Evolutionary conservation across 345 rosid species (phyloP), one percentile per base, ranked within the genome.

Genomic region (Ailanthus altissimus): DNA sequence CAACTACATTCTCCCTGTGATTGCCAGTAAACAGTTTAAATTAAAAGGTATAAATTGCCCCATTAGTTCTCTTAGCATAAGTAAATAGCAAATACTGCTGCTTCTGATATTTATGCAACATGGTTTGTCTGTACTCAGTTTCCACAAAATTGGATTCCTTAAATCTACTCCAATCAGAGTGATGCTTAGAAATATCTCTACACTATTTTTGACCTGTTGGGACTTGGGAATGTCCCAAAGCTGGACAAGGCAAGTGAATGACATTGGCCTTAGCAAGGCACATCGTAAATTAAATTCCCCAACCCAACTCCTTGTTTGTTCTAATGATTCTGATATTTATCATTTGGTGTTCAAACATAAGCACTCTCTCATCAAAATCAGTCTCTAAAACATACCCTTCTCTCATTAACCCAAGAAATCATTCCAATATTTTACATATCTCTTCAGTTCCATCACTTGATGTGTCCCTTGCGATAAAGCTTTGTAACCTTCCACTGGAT

Each of bases 391-490:
- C 46, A 79, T 76, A 83, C 36, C 85, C 86, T 85, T 85, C 84
- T 49, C 83, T 81, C 84, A 82, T 82, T 77, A 84, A 77, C 76
- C 84, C 84, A 81, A 84, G 79, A 76, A 86, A 77, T 40, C 84
- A 84, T 70, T 85, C 89, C 78, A 84, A 81, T n/a, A 81, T 23
- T 25, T 38, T 62, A 57, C 80, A 81, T 60, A 86, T 86, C 84
- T 85, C 84, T 72, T 78, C 77, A 69, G 76, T 82, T 80, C 77
- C 81, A 80, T 88, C 84, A 72, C 83, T 83, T 1, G 87, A 87
- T 49, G 64, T 67, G 43, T 86, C 91, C 79, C 75, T 85, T 1
- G 90, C 86, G 53, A 85, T 74, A 73, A 88, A 86, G 83, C 82
- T 83, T 23, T 82, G 81, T 46, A 83, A 65, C 25, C 93, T 86